A percentile compares a stretch with the other conserved stretches of the same genome.
phyloP scores from a whole-genome alignment of 2,329 filamentous ascomycete species.

The Paramyrothecium roridum region DNA sequence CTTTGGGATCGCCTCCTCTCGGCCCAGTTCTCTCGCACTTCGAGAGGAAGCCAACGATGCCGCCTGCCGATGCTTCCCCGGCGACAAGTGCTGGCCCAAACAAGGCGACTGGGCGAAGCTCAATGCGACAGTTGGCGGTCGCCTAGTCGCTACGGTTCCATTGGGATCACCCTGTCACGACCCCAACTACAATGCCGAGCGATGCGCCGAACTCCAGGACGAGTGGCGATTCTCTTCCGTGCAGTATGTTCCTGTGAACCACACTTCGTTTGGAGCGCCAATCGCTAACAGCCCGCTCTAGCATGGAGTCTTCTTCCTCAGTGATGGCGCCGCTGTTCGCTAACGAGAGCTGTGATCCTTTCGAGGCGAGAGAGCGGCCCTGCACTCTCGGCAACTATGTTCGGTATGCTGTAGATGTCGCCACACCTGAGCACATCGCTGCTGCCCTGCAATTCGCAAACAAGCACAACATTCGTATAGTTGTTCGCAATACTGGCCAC shows the following conservation, averaged over 20 bases:
- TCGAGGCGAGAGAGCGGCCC: conserved; percentile 22
- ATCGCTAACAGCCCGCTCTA: conserved; percentile 5
- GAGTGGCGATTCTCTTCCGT: conserved; percentile 40
- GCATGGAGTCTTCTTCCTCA: conserved; percentile 17
- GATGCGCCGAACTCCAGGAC: conserved; percentile 37
- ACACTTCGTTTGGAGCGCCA: neutral
- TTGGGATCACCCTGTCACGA: conserved; percentile 49
- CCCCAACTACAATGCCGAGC: conserved; percentile 38
- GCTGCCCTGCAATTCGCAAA: conserved; percentile 27
- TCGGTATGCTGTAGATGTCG: conserved; percentile 33
- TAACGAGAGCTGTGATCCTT: conserved; percentile 37
- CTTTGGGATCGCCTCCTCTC: neutral
- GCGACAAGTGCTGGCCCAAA: conserved; percentile 51
- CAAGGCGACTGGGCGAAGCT: conserved; percentile 40
- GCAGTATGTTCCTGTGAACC: conserved; percentile 32
- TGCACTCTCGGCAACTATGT: conserved; percentile 44
- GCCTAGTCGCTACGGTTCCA: conserved; percentile 47
- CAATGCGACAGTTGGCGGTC: conserved; percentile 48
- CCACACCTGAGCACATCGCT: conserved; percentile 24
- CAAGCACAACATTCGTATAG: conserved; percentile 41
- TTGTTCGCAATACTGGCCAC: conserved; percentile 51
- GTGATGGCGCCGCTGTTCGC: conserved; percentile 34
- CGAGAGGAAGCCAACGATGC: neutral
- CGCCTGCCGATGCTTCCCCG: conserved; percentile 45
- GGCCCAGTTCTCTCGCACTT: neutral